phyloP scores from a whole-genome alignment of 2,329 filamentous ascomycete genomes.

The Knoxdaviesia proteae region DNA sequence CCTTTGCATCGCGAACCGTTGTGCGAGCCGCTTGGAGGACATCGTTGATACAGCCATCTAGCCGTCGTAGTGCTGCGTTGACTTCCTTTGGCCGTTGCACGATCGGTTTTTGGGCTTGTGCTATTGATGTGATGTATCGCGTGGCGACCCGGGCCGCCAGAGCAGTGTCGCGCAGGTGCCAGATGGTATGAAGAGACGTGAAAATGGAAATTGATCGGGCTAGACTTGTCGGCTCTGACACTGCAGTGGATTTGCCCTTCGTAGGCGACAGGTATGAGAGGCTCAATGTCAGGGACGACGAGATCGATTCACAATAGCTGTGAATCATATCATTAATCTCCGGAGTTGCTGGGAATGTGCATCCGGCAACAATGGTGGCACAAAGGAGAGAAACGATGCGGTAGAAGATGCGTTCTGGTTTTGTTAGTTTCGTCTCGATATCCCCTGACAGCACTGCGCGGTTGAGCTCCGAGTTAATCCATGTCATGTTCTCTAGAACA shows the following conservation, averaged over 20 bases:
- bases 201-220: conserved; percentile 1
- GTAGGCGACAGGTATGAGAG: too few relatives aligned
- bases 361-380: conserved; percentile 7
- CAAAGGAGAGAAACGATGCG: conserved; percentile 19
- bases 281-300: too few relatives aligned
- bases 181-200: conserved; percentile 14
- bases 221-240: too few relatives aligned
- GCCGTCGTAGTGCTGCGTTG: conserved; percentile 63
- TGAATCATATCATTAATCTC: too few relatives aligned
- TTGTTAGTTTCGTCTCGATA: conserved; percentile 13
- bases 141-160: conserved; percentile 12
- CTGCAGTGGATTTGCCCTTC: too few relatives aligned
- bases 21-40: too few relatives aligned
- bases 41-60: conserved; percentile 13
- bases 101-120: conserved; percentile 18
- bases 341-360: neutral
- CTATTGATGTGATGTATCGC: conserved; percentile 15
- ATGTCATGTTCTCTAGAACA: conserved; percentile 18
- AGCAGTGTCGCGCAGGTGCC: conserved; percentile 17
- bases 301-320: too few relatives aligned
- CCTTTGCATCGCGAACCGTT: too few relatives aligned
- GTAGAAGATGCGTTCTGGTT: conserved; percentile 22
- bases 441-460: too few relatives aligned
- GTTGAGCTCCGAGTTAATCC: too few relatives aligned
- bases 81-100: conserved; percentile 17